Conservation (phyloP, 2,329 filamentous ascomycete species). For the Aspergillus awamori region DNA sequence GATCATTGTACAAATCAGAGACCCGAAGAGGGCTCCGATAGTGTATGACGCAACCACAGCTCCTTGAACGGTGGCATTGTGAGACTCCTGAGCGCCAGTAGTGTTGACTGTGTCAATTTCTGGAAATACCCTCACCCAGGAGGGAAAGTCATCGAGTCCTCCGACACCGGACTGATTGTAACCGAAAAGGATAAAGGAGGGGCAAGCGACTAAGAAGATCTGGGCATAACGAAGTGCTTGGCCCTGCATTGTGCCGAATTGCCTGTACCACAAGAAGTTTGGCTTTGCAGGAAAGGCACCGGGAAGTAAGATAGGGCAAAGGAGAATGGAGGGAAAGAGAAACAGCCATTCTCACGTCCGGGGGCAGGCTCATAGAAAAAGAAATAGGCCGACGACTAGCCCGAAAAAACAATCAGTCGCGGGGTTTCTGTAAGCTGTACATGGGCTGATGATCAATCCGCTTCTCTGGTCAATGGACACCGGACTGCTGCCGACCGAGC, state of each 20-base stretch:
- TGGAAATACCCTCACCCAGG: conserved; percentile 45
- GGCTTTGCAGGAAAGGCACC: not conserved
- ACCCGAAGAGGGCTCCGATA: conserved; percentile 51
- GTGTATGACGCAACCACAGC: conserved; percentile 37
- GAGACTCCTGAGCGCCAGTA: conserved; percentile 44
- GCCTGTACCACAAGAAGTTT: not conserved
- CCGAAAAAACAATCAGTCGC: not conserved
- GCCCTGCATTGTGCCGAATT: conserved; percentile 5
- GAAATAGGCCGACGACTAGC: not conserved
- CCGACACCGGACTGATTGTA: conserved; percentile 58
- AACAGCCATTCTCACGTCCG: not conserved
- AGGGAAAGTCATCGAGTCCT: conserved; percentile 44
- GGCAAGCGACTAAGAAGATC: conserved; percentile 27
- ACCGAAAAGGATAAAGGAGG: conserved; percentile 53
- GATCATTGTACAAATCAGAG: conserved; percentile 49
- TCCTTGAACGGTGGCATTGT: conserved; percentile 50
- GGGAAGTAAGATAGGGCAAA: not conserved
- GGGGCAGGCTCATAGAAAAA: not conserved
- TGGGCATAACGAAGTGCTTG: conserved; percentile 16
- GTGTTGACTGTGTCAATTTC: conserved; percentile 53
- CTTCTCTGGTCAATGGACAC: not conserved
- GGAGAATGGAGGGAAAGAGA: not conserved
- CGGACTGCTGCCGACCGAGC: conserved; percentile 1
- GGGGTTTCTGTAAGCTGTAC: not conserved
- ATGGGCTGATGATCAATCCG: not conserved